Evolutionary conservation across 208 protist species (phyloP).

Genomic region (Zelonia costaricensis): DNA sequence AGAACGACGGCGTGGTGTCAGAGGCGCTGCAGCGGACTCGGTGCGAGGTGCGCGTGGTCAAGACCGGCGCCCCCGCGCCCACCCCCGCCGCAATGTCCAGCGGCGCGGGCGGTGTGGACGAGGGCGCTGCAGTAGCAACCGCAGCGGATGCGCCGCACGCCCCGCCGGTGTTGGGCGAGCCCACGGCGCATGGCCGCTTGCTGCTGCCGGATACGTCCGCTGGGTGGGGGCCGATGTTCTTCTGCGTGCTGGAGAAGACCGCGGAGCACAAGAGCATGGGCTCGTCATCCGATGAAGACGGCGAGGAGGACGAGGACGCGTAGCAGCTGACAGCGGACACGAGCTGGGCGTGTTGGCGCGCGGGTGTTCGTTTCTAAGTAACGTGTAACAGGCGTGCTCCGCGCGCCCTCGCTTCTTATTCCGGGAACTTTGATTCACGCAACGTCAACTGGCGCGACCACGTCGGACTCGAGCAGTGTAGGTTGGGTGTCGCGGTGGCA

Average conservation of each 20-base stretch:
- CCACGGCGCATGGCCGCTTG: slow-evolving; percentile 64
- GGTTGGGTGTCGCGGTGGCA: no score
- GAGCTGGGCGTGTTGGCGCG: neutral
- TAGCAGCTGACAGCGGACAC: neutral
- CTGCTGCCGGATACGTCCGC: slow-evolving; percentile 65
- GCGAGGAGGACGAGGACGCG: slow-evolving; percentile 5
- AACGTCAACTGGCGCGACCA: no score
- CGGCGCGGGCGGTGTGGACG: neutral
- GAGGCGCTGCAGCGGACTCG: slow-evolving; percentile 62
- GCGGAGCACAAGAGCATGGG: slow-evolving; percentile 33
- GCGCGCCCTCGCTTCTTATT: no score
- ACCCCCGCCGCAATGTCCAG: neutral
- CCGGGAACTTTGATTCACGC: no score
- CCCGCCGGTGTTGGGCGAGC: slow-evolving; percentile 47
- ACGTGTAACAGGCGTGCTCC: neutral
- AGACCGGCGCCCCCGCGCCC: neutral
- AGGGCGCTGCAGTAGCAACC: neutral
- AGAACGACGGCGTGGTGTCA: slow-evolving; percentile 89
- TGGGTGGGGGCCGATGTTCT: slow-evolving; percentile 79
- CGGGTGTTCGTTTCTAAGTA: neutral
- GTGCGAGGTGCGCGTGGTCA: slow-evolving; percentile 53
- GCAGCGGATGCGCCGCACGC: slow-evolving; percentile 1
- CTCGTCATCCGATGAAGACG: slow-evolving; percentile 22
- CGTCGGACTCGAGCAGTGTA: no score
- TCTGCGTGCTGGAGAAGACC: slow-evolving; percentile 66